A percentile compares a stretch with the other conserved stretches of the same genome.
Conservation (phyloP, 441 rosid species). For the Populus hybrid region DNA sequence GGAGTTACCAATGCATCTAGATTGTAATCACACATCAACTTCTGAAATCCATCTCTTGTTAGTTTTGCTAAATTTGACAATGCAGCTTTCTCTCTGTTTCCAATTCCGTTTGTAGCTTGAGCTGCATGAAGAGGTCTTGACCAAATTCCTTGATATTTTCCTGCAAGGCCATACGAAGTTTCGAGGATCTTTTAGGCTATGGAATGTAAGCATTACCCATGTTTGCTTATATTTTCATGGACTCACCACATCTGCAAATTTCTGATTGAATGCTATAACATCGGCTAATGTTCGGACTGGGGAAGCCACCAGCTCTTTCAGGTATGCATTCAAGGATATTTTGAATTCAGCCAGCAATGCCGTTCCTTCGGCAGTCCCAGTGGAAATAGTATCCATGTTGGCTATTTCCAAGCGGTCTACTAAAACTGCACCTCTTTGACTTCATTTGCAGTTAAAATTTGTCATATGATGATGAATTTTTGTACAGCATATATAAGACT, state of each 20-base stretch:
- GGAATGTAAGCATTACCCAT: background rate
- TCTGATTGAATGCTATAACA: constrained; percentile 53
- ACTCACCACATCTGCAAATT: constrained; percentile 43
- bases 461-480: too few relatives aligned
- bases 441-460: constrained; percentile 8
- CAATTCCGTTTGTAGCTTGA: constrained; percentile 28
- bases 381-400: constrained; percentile 30
- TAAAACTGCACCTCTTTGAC: constrained; percentile 51
- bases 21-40: constrained; percentile 32
- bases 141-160: constrained; percentile 44
- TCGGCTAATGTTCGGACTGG: constrained; percentile 66
- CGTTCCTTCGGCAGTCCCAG: constrained; percentile 35
- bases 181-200: too few relatives aligned
- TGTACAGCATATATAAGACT: too few relatives aligned
- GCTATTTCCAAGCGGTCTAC: constrained; percentile 44
- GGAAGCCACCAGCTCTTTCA: constrained; percentile 43
- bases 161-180: constrained; percentile 23
- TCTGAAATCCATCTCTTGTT: constrained; percentile 48
- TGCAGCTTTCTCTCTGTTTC: background rate
- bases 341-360: constrained; percentile 62
- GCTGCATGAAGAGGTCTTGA: constrained; percentile 46
- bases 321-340: constrained; percentile 46
- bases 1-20: constrained; percentile 49
- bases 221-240: background rate
- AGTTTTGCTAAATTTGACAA: constrained; percentile 24